phyloP scores from a whole-genome alignment of 148 eudicot genomes.

The Spergularia marina region DNA sequence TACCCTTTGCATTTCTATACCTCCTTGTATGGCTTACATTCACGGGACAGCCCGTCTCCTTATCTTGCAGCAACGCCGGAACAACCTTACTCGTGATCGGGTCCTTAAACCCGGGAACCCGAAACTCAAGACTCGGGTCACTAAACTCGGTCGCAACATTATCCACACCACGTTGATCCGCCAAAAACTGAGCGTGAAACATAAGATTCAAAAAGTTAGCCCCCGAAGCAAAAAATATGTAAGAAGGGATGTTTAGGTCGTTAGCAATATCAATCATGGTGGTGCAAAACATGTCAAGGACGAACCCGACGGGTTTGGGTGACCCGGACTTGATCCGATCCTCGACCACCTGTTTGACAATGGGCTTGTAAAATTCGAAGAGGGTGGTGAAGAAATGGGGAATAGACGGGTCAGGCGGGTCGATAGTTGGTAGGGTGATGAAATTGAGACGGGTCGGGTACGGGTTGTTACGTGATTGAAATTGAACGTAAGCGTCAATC shows the following conservation, averaged over 20 bases:
- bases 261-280: slow-evolving; percentile 7
- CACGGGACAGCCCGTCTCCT: slow-evolving; percentile 14
- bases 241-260: slow-evolving; percentile 11
- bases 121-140: slow-evolving; percentile 10
- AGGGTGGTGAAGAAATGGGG: too few relatives aligned
- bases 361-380: background rate
- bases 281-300: slow-evolving; percentile 5
- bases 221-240: slow-evolving; percentile 34
- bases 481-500: background rate
- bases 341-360: slow-evolving; percentile 20
- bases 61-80: slow-evolving; percentile 19
- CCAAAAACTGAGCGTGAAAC: slow-evolving; percentile 22
- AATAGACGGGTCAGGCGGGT: too few relatives aligned
- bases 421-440: too few relatives aligned
- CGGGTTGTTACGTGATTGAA: too few relatives aligned
- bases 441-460: too few relatives aligned
- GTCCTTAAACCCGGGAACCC: slow-evolving; percentile 31
- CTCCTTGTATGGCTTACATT: slow-evolving; percentile 25
- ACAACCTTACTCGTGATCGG: slow-evolving; percentile 24
- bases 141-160: slow-evolving; percentile 8
- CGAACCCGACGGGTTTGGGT: slow-evolving; percentile 19
- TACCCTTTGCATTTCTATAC: slow-evolving; percentile 17
- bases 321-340: slow-evolving; percentile 10
- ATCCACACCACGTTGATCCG: slow-evolving; percentile 10
- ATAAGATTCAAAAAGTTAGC: slow-evolving; percentile 27